Evolutionary conservation across 2,329 filamentous ascomycete species (phyloP), one percentile per base, ranked within the genome.

Genomic region (Pseudohalonectria lignicola): DNA sequence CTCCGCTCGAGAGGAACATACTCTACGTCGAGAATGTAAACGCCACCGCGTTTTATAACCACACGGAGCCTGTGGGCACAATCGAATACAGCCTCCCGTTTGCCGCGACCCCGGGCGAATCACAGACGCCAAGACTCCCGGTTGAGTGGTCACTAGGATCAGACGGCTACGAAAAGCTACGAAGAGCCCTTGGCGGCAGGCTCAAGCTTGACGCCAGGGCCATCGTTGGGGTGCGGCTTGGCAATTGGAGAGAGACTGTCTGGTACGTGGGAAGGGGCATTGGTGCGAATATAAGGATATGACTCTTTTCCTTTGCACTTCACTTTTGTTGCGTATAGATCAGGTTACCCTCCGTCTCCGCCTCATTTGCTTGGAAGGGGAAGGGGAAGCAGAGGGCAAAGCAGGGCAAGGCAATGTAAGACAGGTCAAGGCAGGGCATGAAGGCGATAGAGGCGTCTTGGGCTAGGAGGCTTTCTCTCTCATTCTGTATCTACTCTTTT

Each of bases 11-110:
- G 30, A 65, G 77, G 41, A 82, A 82, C 37, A 86, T 78, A 1
- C 60, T 96, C 15, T 83, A 78, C 49, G 73, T 98, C 44, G 85
- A 86, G 28, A 71, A 68, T 36, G 73, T 96, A 49, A 82, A 94
- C 51, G 90, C 90, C 6, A 86, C 82, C 2, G 87, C 92, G 0
- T 82, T 78, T 43, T 93, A 94, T 57, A 86, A 94, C 45, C 74
- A 83, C 43, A 83, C 79, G 8, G 77, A 90, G 37, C 72, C 78
- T 2, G 69, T 94, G 0, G 92, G 88, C 2, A 74, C 68, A 19
- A 95, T 96, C 41, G 48, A 81, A 18, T 86, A 92, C 53, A 69
- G 80, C 29, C 54, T 76, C 13, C 76, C 84, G 0, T 90, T 96
- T 50, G 72, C 76, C 2, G 82, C 87, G 2, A 79, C 81, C 0